A percentile compares a stretch with the other conserved stretches of the same genome.
phyloP scores from a whole-genome alignment of 1,284 basidiomycete genomes.

The Bondarzewia mesenterica region DNA sequence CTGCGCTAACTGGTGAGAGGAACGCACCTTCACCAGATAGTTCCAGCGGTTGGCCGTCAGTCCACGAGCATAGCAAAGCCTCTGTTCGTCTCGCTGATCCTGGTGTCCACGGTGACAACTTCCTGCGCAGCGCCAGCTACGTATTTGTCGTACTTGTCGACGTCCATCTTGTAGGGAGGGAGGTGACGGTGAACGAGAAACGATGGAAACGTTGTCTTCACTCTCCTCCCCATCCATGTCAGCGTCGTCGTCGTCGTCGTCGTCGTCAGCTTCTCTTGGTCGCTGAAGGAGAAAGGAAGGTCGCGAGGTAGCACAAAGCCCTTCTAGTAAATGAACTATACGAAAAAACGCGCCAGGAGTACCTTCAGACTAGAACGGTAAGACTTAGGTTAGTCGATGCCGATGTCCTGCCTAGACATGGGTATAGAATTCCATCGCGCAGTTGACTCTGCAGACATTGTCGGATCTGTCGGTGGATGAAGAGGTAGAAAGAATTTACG shows the following conservation, averaged over 20 bases:
- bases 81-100: slow-evolving; percentile 66
- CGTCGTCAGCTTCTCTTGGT: no score
- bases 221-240: slow-evolving; percentile 25
- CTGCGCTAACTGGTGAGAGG: neutral
- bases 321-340: slow-evolving; percentile 8
- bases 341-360: slow-evolving; percentile 45
- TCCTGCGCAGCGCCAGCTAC: slow-evolving; percentile 42
- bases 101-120: slow-evolving; percentile 71
- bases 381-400: no score
- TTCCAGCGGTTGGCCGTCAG: slow-evolving; percentile 68
- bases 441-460: slow-evolving; percentile 56
- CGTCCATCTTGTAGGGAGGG: slow-evolving; percentile 35
- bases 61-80: slow-evolving; percentile 77
- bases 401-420: slow-evolving; percentile 29
- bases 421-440: slow-evolving; percentile 69
- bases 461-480: no score
- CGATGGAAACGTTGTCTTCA: slow-evolving; percentile 61
- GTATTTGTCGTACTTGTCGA: slow-evolving; percentile 66
- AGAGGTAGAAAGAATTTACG: no score
- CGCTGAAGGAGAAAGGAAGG: slow-evolving; percentile 42
- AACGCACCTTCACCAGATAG: slow-evolving; percentile 61
- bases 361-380: slow-evolving; percentile 45
- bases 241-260: slow-evolving; percentile 28
- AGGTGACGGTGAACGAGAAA: slow-evolving; percentile 63
- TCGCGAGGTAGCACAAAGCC: slow-evolving; percentile 29